phyloP scores from a whole-genome alignment of 2,329 filamentous ascomycete genomes.

The Trichoderma koningiopsis region DNA sequence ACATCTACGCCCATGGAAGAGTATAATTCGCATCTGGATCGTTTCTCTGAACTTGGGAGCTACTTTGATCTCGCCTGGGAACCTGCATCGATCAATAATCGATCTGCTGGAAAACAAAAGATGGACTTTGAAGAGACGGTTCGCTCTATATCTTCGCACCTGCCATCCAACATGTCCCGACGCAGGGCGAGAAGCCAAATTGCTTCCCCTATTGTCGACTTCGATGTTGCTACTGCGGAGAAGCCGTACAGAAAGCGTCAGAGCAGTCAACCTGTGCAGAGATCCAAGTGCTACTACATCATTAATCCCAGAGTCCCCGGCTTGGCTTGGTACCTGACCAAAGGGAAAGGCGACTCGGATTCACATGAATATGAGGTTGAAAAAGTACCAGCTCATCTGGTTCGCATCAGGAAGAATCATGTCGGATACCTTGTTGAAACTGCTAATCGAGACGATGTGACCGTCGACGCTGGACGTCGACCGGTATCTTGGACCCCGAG shows the following conservation, averaged over 20 bases:
- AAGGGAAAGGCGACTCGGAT: not conserved
- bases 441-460: constrained; percentile 17
- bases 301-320: constrained; percentile 22
- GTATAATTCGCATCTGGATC: not conserved
- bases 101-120: not conserved
- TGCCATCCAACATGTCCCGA: not conserved
- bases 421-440: constrained; percentile 26
- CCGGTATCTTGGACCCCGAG: not conserved
- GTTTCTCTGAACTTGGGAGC: not conserved
- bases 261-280: not conserved
- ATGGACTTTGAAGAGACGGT: not conserved
- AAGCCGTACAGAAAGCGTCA: constrained; percentile 10
- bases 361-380: constrained; percentile 23
- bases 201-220: constrained; percentile 15
- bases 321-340: constrained; percentile 25
- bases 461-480: not conserved
- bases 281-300: constrained; percentile 25
- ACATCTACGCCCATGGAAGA: not conserved
- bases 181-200: constrained; percentile 13
- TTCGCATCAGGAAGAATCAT: constrained; percentile 13
- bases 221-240: constrained; percentile 14
- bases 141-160: not conserved
- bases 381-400: constrained; percentile 21
- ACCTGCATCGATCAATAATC: not conserved
- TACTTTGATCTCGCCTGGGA: not conserved